Conservation (phyloP, 768 basidiomycete species). For the Xerocomellus chrysenteron region DNA sequence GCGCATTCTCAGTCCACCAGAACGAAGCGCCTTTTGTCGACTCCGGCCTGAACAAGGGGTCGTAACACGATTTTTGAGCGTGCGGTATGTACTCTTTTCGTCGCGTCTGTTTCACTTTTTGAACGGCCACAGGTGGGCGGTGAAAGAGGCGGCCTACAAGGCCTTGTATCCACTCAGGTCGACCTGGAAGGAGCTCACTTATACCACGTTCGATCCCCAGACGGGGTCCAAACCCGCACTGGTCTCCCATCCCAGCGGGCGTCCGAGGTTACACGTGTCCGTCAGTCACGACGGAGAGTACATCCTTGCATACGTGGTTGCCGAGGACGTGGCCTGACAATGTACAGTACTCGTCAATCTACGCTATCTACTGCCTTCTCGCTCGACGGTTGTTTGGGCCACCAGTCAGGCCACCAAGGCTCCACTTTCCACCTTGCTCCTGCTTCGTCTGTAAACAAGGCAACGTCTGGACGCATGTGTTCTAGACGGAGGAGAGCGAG, state of each 20-base stretch:
- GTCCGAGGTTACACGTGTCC: slow-evolving; percentile 55
- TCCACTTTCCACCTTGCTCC: slow-evolving; percentile 41
- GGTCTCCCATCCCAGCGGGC: slow-evolving; percentile 12
- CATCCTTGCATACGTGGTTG: slow-evolving; percentile 64
- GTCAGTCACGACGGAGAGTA: slow-evolving; percentile 85
- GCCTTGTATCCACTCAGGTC: slow-evolving; percentile 69
- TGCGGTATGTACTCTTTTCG: slow-evolving; percentile 50
- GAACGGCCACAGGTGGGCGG: slow-evolving; percentile 58
- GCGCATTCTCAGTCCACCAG: slow-evolving; percentile 58
- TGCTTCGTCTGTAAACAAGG: slow-evolving; percentile 16
- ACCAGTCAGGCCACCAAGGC: slow-evolving; percentile 71
- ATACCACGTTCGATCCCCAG: slow-evolving; percentile 34
- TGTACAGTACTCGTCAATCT: slow-evolving; percentile 16
- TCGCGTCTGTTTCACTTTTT: background rate
- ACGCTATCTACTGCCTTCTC: slow-evolving; percentile 18
- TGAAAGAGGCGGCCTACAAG: slow-evolving; percentile 88
- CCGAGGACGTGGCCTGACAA: slow-evolving; percentile 39
- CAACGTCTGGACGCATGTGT: slow-evolving; percentile 42
- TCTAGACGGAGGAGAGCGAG: slow-evolving; percentile 81
- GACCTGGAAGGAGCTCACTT: slow-evolving; percentile 76
- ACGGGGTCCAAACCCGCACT: slow-evolving; percentile 45
- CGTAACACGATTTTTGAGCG: slow-evolving; percentile 57
- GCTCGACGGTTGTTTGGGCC: slow-evolving; percentile 39
- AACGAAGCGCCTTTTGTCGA: slow-evolving; percentile 38
- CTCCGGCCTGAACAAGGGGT: slow-evolving; percentile 3